Percentiles rank a stretch among this genome's conserved stretches.
These are phyloP conservation scores for Fusarium zealandicum DNA, from an alignment of 2,329 filamentous ascomycete genomes.

Conservation along the genomic window DNA sequence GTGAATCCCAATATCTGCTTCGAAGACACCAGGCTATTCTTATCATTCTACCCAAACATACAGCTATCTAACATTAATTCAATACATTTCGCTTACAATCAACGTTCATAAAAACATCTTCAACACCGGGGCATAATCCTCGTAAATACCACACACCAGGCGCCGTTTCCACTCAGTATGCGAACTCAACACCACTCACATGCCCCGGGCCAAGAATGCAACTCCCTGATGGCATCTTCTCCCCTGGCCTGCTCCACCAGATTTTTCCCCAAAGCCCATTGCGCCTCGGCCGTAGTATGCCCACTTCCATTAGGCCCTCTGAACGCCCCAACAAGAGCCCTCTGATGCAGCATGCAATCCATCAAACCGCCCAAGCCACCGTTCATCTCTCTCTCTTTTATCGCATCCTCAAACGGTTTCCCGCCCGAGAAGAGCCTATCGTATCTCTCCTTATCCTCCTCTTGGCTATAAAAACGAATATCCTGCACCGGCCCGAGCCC, in stretches of 20 bases:
- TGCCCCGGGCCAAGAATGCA: background rate
- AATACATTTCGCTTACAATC: too few relatives aligned
- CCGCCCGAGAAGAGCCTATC: background rate
- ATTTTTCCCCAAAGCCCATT: background rate
- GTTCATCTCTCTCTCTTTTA: background rate
- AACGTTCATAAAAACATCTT: too few relatives aligned
- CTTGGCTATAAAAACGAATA: background rate
- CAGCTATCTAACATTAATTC: too few relatives aligned
- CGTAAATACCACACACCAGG: too few relatives aligned
- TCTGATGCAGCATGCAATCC: constrained; percentile 2
- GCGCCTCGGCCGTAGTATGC: background rate
- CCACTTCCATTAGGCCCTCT: background rate
- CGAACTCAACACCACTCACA: background rate
- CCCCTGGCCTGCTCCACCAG: background rate
- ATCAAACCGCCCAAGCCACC: constrained; percentile 5
- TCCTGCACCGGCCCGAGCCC: background rate
- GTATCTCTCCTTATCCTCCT: background rate
- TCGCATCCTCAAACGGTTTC: background rate
- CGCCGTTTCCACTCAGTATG: too few relatives aligned
- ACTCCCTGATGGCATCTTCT: background rate
- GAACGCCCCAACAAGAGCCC: background rate
- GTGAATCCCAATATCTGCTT: too few relatives aligned
- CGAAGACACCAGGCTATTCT: too few relatives aligned
- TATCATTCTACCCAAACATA: too few relatives aligned
- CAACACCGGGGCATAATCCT: too few relatives aligned